Percentiles rank a stretch among this genome's conserved stretches.
These are phyloP conservation scores for Fusarium falciforme DNA, from an alignment of 2,329 filamentous ascomycete species.

Conservation along the genomic window DNA sequence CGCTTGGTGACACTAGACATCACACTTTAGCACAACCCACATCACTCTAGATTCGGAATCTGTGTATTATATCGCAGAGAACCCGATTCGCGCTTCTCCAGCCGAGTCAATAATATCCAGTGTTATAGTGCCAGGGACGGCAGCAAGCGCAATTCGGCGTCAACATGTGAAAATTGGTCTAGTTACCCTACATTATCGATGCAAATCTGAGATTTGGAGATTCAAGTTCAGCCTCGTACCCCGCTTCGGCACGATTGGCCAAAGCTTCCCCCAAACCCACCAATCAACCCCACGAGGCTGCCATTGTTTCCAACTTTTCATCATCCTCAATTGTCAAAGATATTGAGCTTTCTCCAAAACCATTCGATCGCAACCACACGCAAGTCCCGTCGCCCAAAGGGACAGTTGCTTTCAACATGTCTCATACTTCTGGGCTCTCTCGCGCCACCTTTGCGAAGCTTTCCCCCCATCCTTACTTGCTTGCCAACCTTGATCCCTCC, in stretches of 20 bases:
- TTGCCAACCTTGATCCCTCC: conserved; percentile 82
- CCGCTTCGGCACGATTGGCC: conserved; percentile 18
- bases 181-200: conserved; percentile 13
- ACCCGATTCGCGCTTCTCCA: neutral
- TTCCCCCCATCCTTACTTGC: conserved; percentile 88
- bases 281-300: conserved; percentile 39
- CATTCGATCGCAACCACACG: neutral
- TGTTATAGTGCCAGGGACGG: neutral
- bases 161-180: neutral
- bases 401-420: conserved; percentile 35
- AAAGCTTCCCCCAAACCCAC: conserved; percentile 7
- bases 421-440: conserved; percentile 55
- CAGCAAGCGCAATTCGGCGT: neutral
- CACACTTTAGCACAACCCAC: neutral
- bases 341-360: neutral
- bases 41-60: neutral
- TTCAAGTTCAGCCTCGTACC: conserved; percentile 32
- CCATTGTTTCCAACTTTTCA: conserved; percentile 42
- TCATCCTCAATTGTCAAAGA: conserved; percentile 10
- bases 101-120: neutral
- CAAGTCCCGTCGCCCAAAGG: neutral
- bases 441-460: conserved; percentile 87
- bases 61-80: neutral
- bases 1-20: neutral
- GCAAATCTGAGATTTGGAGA: neutral